A percentile compares a stretch with the other conserved stretches of the same genome.
These are phyloP conservation scores for Psilocybe cyanescens DNA, from an alignment of 768 basidiomycete species.

Conservation along the genomic window DNA sequence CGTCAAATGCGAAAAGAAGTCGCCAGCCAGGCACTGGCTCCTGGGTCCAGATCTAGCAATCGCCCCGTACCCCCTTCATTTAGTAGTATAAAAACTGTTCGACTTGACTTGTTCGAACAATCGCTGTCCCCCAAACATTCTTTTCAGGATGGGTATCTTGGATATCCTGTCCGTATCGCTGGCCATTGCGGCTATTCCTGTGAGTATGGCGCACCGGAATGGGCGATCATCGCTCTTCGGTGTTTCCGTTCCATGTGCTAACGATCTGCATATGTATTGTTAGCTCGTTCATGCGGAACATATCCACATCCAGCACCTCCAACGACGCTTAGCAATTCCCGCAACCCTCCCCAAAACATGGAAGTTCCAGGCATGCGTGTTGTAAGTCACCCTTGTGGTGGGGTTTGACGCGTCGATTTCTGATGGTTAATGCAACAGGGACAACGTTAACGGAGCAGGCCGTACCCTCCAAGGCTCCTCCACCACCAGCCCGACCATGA, in stretches of 20 bases:
- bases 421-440: slow-evolving; percentile 3
- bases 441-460: slow-evolving; percentile 57
- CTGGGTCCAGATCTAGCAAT: slow-evolving; percentile 30
- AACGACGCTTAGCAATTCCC: slow-evolving; percentile 46
- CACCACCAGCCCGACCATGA: slow-evolving; percentile 57
- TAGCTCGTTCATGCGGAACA: slow-evolving; percentile 19
- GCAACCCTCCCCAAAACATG: slow-evolving; percentile 54
- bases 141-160: slow-evolving; percentile 35
- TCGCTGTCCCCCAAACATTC: slow-evolving; percentile 13
- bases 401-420: not conserved
- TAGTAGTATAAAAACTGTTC: slow-evolving; percentile 29
- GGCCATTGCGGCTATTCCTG: slow-evolving; percentile 41
- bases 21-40: slow-evolving; percentile 26
- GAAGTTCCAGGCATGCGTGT: slow-evolving; percentile 64
- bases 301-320: slow-evolving; percentile 22
- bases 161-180: slow-evolving; percentile 35
- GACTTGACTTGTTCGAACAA: slow-evolving; percentile 15
- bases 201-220: slow-evolving; percentile 27
- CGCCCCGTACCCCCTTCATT: slow-evolving; percentile 11
- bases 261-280: not conserved
- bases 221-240: not conserved
- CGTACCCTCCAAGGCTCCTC: slow-evolving; percentile 60
- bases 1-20: slow-evolving; percentile 20
- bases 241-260: not conserved
- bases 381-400: slow-evolving; percentile 38